Evolutionary conservation across 2,329 filamentous ascomycete species (phyloP).

Genomic region (Fusarium sambucinum): DNA sequence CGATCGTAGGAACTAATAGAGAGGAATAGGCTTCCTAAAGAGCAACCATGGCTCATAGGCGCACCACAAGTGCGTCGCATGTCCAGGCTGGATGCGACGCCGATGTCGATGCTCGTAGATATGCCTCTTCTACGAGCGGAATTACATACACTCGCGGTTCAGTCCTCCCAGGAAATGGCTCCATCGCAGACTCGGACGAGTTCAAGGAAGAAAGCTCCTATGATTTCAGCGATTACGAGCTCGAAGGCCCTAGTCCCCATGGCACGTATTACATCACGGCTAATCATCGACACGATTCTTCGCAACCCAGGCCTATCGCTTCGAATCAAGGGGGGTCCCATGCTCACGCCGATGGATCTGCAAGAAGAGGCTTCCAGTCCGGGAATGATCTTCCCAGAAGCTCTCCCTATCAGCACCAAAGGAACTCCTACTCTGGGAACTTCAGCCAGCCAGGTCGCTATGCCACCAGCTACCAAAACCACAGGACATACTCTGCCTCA

Average conservation of each 20-base stretch:
- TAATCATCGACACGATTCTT: conserved; percentile 1
- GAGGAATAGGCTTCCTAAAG: conserved; percentile 4
- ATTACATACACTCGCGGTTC: conserved; percentile 8
- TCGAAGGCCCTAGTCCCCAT: conserved; percentile 21
- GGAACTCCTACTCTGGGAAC: conserved; percentile 25
- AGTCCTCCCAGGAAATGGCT: background rate
- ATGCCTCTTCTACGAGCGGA: conserved; percentile 8
- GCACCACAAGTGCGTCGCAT: conserved; percentile 12
- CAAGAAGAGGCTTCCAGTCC: background rate
- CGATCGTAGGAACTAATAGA: conserved; percentile 29
- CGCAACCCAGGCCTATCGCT: conserved; percentile 5
- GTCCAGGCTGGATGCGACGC: conserved; percentile 3
- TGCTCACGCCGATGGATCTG: background rate
- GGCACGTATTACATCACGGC: conserved; percentile 21
- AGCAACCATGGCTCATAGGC: conserved; percentile 26
- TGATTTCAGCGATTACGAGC: background rate
- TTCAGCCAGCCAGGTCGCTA: conserved; percentile 26
- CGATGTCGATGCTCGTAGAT: background rate
- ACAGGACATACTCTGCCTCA: conserved; percentile 19
- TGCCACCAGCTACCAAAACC: conserved; percentile 24
- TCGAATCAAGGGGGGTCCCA: background rate
- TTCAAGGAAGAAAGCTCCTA: conserved; percentile 16
- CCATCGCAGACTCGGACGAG: background rate
- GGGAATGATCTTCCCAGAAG: conserved; percentile 6
- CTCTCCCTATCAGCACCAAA: conserved; percentile 7